A percentile compares a stretch with the other conserved stretches of the same genome.
phyloP scores from a whole-genome alignment of 2,329 filamentous ascomycete species.

The Penicillium sp. region DNA sequence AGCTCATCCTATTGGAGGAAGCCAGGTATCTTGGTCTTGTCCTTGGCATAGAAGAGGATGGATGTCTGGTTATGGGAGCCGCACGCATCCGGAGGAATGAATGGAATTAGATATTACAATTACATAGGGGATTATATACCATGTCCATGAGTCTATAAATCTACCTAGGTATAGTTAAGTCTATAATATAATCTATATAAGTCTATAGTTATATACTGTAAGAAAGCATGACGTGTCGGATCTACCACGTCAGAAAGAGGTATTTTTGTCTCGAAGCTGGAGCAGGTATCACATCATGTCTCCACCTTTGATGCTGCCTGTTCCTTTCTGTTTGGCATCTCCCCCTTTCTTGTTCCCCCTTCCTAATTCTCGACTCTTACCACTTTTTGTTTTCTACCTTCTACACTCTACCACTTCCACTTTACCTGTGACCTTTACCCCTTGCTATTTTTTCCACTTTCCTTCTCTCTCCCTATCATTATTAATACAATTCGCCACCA shows the following conservation, averaged over 20 bases:
- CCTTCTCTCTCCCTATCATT: constrained; percentile 3
- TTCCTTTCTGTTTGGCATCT: background rate
- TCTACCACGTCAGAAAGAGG: background rate
- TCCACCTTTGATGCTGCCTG: background rate
- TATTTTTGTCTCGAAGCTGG: background rate
- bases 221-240: constrained; percentile 14
- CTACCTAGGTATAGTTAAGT: too few species aligned
- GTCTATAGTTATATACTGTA: too few species aligned
- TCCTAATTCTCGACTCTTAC: constrained; percentile 2
- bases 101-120: background rate
- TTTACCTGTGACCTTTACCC: background rate
- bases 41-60: background rate
- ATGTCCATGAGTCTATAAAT: too few species aligned
- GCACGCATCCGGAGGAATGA: background rate
- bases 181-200: too few species aligned
- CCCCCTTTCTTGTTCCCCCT: constrained; percentile 5
- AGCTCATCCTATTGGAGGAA: background rate
- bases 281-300: background rate
- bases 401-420: background rate
- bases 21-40: background rate
- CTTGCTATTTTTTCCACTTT: background rate
- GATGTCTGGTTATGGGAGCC: background rate
- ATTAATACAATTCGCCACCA: constrained; percentile 24
- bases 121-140: too few species aligned
- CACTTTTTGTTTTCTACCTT: background rate